Percentiles rank a stretch among this genome's conserved stretches.
Conservation (phyloP, 2,329 filamentous ascomycete genomes). For the Paraphoma sp. region DNA sequence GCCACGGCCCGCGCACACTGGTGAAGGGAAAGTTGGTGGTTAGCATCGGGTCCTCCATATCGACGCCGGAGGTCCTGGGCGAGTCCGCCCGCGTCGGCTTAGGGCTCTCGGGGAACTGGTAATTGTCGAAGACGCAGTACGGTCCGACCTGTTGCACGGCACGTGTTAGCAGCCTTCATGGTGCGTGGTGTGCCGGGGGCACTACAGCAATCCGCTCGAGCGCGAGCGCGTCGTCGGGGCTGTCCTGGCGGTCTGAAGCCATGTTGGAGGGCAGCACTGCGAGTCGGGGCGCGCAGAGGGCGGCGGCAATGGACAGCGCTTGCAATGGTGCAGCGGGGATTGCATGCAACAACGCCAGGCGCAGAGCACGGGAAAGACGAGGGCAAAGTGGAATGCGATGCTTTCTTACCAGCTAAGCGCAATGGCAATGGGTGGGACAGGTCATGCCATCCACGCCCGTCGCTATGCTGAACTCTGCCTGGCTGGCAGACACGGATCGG, state of each 20-base stretch:
- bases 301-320: not conserved
- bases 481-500: not conserved
- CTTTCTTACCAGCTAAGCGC: constrained; percentile 20
- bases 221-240: constrained; percentile 44
- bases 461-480: not conserved
- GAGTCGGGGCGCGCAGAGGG: not conserved
- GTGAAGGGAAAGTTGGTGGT: constrained; percentile 42
- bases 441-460: constrained; percentile 17
- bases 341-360: too few species aligned
- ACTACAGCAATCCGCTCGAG: constrained; percentile 50
- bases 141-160: constrained; percentile 41
- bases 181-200: constrained; percentile 6
- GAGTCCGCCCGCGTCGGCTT: constrained; percentile 5
- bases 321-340: too few species aligned
- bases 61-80: constrained; percentile 12
- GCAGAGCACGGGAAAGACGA: not conserved
- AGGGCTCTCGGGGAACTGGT: constrained; percentile 34
- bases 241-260: constrained; percentile 34
- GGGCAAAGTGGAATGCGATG: constrained; percentile 8
- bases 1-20: constrained; percentile 43
- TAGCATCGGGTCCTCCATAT: constrained; percentile 46
- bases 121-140: constrained; percentile 48
- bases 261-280: constrained; percentile 9
- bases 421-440: constrained; percentile 1
- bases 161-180: constrained; percentile 30